These are phyloP conservation scores for Aspergillus avenaceus DNA, from an alignment of 495 filamentous ascomycete genomes.

Conservation along the genomic window DNA sequence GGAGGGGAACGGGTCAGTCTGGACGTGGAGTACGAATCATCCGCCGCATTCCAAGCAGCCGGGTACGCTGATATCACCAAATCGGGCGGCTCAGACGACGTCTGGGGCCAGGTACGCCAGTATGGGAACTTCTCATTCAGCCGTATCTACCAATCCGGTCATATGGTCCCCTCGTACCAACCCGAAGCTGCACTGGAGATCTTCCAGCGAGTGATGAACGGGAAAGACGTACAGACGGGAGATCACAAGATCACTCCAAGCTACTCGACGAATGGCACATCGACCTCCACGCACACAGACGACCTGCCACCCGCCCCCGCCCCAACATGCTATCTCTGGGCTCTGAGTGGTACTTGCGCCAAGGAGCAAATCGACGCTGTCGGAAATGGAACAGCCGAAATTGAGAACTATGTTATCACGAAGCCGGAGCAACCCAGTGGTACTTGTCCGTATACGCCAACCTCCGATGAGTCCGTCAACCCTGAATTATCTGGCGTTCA, in stretches of 20 bases:
- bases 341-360: slow-evolving; percentile 37
- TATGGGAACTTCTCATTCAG: slow-evolving; percentile 56
- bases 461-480: no score
- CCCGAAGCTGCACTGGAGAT: slow-evolving; percentile 51
- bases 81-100: slow-evolving; percentile 36
- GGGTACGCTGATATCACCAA: slow-evolving; percentile 51
- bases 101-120: slow-evolving; percentile 54
- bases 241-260: slow-evolving; percentile 26
- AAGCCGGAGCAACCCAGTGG: no score
- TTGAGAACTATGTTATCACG: slow-evolving; percentile 49
- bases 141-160: slow-evolving; percentile 56
- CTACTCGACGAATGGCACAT: slow-evolving; percentile 47
- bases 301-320: slow-evolving; percentile 32
- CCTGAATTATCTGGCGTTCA: no score
- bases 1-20: slow-evolving; percentile 43
- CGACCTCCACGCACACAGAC: slow-evolving; percentile 51
- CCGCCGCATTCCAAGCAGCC: slow-evolving; percentile 40
- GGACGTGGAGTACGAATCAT: slow-evolving; percentile 35
- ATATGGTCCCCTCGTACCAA: slow-evolving; percentile 59
- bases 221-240: slow-evolving; percentile 55
- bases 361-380: slow-evolving; percentile 45
- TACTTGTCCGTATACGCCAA: no score
- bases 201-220: slow-evolving; percentile 51
- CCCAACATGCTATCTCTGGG: slow-evolving; percentile 45
- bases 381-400: slow-evolving; percentile 40